Base-by-base conservation (phyloP, 441 rosid species). In the Eutrema salsugineum region DNA sequence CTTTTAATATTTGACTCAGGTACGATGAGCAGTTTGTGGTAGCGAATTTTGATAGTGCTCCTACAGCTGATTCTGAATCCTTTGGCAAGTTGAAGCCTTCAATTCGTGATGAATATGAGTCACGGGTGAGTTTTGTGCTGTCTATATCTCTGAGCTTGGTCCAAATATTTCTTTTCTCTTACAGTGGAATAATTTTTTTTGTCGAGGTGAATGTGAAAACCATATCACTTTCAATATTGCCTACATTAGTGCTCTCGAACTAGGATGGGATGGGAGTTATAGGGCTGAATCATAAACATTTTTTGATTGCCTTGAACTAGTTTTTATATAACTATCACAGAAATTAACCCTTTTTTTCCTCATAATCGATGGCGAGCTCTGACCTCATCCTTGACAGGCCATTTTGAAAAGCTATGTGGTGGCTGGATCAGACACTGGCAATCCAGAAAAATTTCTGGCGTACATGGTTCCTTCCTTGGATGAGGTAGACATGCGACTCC, bases 381-480 rank as follows among this genome's bases (percentile, higher is more conserved):
- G 76, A 20, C 47, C 44, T 57, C 24, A 30, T 58, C 6, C 55
- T 70, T 64, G 38, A 28, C 90, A 95, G 99, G 99, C 98, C 56
- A 68, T 95, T 62, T 85, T 95, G 92, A 95, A 91, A 86, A 94
- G 98, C 75, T 95, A 87, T 65, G 83, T 81, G 75, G 83, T 91
- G 64, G 66, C 83, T 55, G 93, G 93, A 72, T 77, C 94, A 8
- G 98, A 92, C 80, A 79, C 87, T 5, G 65, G 83, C 43, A 84
- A 89, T 53, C 89, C 87, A 3, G 99, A 95, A 80, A 91, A 88
- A 49, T 91, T 95, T 76, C 83, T 95, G 81, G 92, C 94, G 2
- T 95, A 95, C 82, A 89, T 91, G 99, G 90, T 80, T 68, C 99
- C 99, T 75, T 80, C 87, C 43, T 68, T 83, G 62, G 78, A 86